Evolutionary conservation across 2,329 filamentous ascomycete species (phyloP).

Genomic region (Eutypella sp.): DNA sequence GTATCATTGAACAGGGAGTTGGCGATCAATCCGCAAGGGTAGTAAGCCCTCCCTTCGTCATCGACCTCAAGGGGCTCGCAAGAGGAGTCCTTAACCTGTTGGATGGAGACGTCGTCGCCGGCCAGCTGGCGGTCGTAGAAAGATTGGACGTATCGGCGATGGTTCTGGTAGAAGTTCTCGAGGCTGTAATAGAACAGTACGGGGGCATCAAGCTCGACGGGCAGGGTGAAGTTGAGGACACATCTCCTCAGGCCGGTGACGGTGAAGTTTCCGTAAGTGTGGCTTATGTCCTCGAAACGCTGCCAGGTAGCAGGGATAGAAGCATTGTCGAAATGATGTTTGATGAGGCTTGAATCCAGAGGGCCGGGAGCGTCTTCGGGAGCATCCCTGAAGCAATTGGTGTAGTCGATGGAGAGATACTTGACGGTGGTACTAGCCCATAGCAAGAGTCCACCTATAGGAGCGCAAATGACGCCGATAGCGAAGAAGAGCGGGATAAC

Average conservation of each 20-base stretch:
- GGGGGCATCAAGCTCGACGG: slow-evolving; percentile 72
- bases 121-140: slow-evolving; percentile 77
- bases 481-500: slow-evolving; percentile 60
- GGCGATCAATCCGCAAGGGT: slow-evolving; percentile 91
- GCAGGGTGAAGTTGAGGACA: slow-evolving; percentile 71
- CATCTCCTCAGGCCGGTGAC: slow-evolving; percentile 45
- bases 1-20: slow-evolving; percentile 98
- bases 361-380: slow-evolving; percentile 30
- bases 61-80: slow-evolving; percentile 69
- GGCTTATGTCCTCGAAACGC: slow-evolving; percentile 28
- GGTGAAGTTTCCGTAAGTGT: slow-evolving; percentile 27
- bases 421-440: slow-evolving; percentile 87
- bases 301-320: slow-evolving; percentile 34
- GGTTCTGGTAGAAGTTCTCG: slow-evolving; percentile 98
- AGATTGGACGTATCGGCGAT: slow-evolving; percentile 90
- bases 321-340: slow-evolving; percentile 63
- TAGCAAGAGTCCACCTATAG: slow-evolving; percentile 80
- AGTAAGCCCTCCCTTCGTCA: slow-evolving; percentile 64
- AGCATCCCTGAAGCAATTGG: slow-evolving; percentile 61
- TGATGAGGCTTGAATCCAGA: slow-evolving; percentile 56
- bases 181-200: slow-evolving; percentile 93
- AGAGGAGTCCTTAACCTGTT: slow-evolving; percentile 59
- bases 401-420: slow-evolving; percentile 89
- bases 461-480: slow-evolving; percentile 80
- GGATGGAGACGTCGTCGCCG: slow-evolving; percentile 58